phyloP scores from a whole-genome alignment of 495 filamentous ascomycete species.

The Oleoguttula mirabilis region DNA sequence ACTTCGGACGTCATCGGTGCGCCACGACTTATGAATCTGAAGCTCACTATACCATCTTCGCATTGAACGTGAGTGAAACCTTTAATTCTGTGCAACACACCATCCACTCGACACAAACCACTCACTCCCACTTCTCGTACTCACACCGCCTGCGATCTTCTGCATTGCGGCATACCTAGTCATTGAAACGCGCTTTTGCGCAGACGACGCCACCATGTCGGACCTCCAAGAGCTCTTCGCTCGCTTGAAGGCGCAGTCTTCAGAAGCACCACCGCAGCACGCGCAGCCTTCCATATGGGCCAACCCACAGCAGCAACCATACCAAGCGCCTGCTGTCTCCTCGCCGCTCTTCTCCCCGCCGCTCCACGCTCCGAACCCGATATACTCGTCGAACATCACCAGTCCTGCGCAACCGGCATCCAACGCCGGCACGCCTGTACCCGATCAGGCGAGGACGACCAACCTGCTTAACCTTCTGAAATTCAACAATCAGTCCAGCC shows the following conservation, averaged over 20 bases:
- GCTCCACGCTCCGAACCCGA: conserved; percentile 24
- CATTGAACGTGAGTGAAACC: too few relatives aligned
- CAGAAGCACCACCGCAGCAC: conserved; percentile 1
- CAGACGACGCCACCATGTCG: too few relatives aligned
- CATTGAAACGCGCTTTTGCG: too few relatives aligned
- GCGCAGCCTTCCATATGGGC: conserved; percentile 15
- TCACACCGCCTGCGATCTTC: too few relatives aligned
- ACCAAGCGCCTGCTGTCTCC: conserved; percentile 27
- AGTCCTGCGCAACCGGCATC: conserved; percentile 33
- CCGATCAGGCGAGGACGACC: conserved; percentile 40
- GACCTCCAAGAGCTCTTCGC: conserved; percentile 29
- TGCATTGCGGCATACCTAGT: too few relatives aligned
- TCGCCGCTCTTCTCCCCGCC: conserved; percentile 30
- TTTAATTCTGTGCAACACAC: too few relatives aligned
- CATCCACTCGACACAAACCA: too few relatives aligned
- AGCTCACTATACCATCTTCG: too few relatives aligned
- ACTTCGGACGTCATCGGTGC: too few relatives aligned
- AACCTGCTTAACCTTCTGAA: conserved; percentile 79
- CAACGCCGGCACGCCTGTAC: conserved; percentile 33
- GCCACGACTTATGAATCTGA: too few relatives aligned
- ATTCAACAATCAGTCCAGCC: conserved; percentile 41
- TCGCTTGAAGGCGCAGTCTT: conserved; percentile 13
- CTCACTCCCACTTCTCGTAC: too few relatives aligned
- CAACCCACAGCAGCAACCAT: conserved; percentile 8
- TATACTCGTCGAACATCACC: conserved; percentile 26